Conservation (phyloP, 345 rosid species). For the Turnera subulata region DNA sequence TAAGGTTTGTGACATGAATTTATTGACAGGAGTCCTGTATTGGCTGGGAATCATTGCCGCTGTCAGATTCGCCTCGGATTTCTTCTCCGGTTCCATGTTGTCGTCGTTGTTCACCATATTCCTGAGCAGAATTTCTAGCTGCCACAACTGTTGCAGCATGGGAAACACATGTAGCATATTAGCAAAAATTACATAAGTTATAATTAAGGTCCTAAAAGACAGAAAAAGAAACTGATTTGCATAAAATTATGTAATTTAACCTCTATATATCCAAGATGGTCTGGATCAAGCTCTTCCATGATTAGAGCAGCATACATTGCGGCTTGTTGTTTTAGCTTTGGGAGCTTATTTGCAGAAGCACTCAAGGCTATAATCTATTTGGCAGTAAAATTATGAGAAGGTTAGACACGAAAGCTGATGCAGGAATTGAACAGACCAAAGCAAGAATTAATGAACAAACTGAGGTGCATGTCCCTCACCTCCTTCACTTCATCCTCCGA, state of each 20-base stretch:
- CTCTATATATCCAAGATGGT: slow-evolving; percentile 85
- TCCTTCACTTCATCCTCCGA: slow-evolving; percentile 89
- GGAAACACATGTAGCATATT: too few species aligned
- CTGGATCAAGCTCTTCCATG: slow-evolving; percentile 99
- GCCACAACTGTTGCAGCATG: slow-evolving; percentile 70
- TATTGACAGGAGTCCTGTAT: slow-evolving; percentile 63
- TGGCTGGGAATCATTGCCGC: slow-evolving; percentile 75
- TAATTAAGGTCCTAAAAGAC: not conserved
- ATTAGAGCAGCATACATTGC: slow-evolving; percentile 67
- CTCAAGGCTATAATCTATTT: slow-evolving; percentile 70
- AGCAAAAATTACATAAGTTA: not conserved
- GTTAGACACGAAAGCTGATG: not conserved
- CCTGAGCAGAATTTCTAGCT: slow-evolving; percentile 70
- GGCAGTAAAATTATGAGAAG: slow-evolving; percentile 9
- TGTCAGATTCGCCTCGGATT: slow-evolving; percentile 33
- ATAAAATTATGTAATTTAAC: slow-evolving; percentile 23
- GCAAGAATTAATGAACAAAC: not conserved
- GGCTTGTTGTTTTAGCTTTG: slow-evolving; percentile 67
- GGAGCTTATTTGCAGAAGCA: slow-evolving; percentile 81
- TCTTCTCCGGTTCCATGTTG: slow-evolving; percentile 23
- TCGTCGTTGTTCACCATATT: slow-evolving; percentile 62
- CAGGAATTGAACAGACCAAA: too few species aligned
- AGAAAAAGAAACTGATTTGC: not conserved
- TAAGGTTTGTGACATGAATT: slow-evolving; percentile 29
- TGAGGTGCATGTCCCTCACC: slow-evolving; percentile 27